These are phyloP conservation scores for Pachysandra terminalis DNA, from an alignment of 164 flowering plant species.

Conservation along the genomic window DNA sequence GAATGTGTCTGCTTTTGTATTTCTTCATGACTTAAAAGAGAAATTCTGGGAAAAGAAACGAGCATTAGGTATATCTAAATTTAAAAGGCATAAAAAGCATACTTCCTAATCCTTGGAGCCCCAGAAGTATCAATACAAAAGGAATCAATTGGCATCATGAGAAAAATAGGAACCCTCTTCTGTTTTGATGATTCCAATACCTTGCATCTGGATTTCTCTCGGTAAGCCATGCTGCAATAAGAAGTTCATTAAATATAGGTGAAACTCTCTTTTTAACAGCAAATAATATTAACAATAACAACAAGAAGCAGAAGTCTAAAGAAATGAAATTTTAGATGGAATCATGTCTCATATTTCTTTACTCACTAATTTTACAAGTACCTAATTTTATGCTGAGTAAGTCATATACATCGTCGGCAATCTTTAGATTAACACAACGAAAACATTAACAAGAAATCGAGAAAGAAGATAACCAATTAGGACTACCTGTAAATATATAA, in stretches of 20 bases:
- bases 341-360: background rate
- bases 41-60: background rate
- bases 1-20: background rate
- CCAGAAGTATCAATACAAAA: conserved; percentile 44
- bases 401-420: too few species aligned
- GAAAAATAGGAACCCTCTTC: conserved; percentile 44
- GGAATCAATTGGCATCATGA: conserved; percentile 55
- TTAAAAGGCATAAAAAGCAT: background rate
- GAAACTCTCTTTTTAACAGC: background rate
- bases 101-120: conserved; percentile 42
- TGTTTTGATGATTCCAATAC: conserved; percentile 35
- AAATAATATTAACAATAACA: background rate
- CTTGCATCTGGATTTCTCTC: conserved; percentile 37
- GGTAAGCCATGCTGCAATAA: conserved; percentile 42
- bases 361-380: too few species aligned
- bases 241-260: conserved; percentile 1
- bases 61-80: background rate
- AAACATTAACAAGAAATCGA: too few species aligned
- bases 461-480: too few species aligned
- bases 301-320: background rate
- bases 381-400: too few species aligned
- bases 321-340: background rate
- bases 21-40: background rate
- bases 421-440: too few species aligned
- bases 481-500: too few species aligned